phyloP scores from a whole-genome alignment of 495 filamentous ascomycete genomes.

The Cetradonia linearis region DNA sequence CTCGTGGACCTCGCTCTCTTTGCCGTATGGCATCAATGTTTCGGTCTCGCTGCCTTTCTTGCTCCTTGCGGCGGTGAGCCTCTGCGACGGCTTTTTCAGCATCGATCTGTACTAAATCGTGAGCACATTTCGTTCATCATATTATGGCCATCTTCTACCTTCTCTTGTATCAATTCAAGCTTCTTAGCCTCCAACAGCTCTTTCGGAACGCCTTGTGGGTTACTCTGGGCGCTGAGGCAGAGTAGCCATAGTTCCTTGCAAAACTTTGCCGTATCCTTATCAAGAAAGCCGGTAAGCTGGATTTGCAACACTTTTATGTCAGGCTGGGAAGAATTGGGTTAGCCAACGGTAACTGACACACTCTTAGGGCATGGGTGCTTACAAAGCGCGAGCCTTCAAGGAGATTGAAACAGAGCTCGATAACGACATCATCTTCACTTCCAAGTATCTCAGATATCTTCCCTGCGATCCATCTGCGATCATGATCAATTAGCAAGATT shows the following conservation, averaged over 20 bases:
- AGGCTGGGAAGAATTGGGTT: conserved; percentile 47
- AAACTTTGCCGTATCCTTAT: conserved; percentile 83
- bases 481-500: conserved; percentile 3
- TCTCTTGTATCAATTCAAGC: conserved; percentile 82
- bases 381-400: conserved; percentile 74
- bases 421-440: conserved; percentile 88
- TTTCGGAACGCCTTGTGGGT: conserved; percentile 81
- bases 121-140: conserved; percentile 23
- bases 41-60: conserved; percentile 46
- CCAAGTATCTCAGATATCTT: conserved; percentile 79
- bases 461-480: conserved; percentile 75
- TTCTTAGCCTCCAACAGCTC: conserved; percentile 95
- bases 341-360: conserved; percentile 7
- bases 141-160: conserved; percentile 44
- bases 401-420: conserved; percentile 82
- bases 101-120: conserved; percentile 48
- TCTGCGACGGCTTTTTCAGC: conserved; percentile 75
- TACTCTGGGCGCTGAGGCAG: conserved; percentile 80
- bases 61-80: conserved; percentile 56
- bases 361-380: conserved; percentile 29
- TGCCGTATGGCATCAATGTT: conserved; percentile 58
- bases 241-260: conserved; percentile 92
- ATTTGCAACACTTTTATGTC: conserved; percentile 93
- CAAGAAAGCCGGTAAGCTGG: conserved; percentile 85
- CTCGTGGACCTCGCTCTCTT: conserved; percentile 62